Evolutionary conservation across 164 flowering plant genomes (phyloP).

Genomic region (Berberis vulgaris): DNA sequence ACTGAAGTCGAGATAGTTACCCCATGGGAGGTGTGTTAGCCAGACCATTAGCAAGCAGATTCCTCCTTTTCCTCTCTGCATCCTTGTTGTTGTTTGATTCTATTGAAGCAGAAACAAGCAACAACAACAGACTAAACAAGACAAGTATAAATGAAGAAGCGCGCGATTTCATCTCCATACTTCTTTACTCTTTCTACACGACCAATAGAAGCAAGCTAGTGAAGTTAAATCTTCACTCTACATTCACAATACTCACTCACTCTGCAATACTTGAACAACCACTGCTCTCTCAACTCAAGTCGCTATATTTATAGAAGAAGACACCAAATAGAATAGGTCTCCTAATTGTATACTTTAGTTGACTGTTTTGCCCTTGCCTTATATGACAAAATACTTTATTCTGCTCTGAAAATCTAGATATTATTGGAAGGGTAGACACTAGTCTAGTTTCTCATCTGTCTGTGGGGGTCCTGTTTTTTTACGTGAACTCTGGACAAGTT

Average conservation of each 20-base stretch:
- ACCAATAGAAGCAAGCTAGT: no score
- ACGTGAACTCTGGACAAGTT: no score
- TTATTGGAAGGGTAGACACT: no score
- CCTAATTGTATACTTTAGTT: no score
- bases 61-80: neutral
- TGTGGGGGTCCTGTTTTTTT: no score
- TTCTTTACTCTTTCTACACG: neutral
- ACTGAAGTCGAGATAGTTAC: neutral
- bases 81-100: neutral
- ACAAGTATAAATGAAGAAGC: neutral
- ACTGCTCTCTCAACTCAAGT: neutral
- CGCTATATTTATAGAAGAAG: no score
- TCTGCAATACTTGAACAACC: neutral
- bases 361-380: no score
- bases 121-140: neutral
- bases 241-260: neutral
- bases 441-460: no score
- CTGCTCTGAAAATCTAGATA: no score
- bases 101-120: neutral
- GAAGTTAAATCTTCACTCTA: no score
- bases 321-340: no score
- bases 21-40: conserved; percentile 3
- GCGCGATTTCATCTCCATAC: neutral
- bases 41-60: neutral
- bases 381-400: no score